phyloP scores from a whole-genome alignment of 371 early-diverging fungal genomes.

The Mucor racemosus region DNA sequence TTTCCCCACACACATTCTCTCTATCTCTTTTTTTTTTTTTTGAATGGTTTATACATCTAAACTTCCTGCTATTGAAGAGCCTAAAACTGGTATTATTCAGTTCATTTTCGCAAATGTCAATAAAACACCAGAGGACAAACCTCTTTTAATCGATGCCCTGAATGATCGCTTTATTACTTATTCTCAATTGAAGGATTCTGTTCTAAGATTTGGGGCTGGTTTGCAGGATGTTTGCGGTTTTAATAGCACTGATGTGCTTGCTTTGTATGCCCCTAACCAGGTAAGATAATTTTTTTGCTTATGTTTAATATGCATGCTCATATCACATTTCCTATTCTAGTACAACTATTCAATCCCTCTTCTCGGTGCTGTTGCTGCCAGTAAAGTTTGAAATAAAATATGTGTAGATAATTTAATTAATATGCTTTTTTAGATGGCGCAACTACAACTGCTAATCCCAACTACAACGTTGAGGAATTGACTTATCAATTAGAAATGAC shows the following conservation, averaged over 20 bases:
- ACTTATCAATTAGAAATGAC: constrained; percentile 73
- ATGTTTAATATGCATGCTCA: no score
- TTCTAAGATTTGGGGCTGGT: constrained; percentile 73
- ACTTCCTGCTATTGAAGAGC: constrained; percentile 16
- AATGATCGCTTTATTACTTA: constrained; percentile 46
- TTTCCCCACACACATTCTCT: constrained; percentile 7
- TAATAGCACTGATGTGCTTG: constrained; percentile 69
- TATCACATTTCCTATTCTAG: constrained; percentile 21
- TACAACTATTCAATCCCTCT: constrained; percentile 45
- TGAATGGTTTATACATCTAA: constrained; percentile 24
- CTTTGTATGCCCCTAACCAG: constrained; percentile 74
- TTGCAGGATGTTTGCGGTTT: constrained; percentile 62
- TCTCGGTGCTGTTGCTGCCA: constrained; percentile 45
- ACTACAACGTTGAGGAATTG: constrained; percentile 76
- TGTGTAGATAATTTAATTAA: background rate
- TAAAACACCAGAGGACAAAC: constrained; percentile 46
- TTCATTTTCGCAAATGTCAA: constrained; percentile 29
- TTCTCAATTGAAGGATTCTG: constrained; percentile 58
- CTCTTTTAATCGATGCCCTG: constrained; percentile 63
- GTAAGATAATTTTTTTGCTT: constrained; percentile 1
- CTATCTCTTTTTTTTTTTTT: background rate
- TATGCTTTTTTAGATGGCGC: constrained; percentile 46
- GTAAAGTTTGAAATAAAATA: constrained; percentile 12
- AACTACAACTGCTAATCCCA: constrained; percentile 74
- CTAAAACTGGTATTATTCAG: constrained; percentile 25